A percentile compares a stretch with the other conserved stretches of the same genome.
Conservation (phyloP, 129 eudicot genomes). For the Artemisia argyi region DNA sequence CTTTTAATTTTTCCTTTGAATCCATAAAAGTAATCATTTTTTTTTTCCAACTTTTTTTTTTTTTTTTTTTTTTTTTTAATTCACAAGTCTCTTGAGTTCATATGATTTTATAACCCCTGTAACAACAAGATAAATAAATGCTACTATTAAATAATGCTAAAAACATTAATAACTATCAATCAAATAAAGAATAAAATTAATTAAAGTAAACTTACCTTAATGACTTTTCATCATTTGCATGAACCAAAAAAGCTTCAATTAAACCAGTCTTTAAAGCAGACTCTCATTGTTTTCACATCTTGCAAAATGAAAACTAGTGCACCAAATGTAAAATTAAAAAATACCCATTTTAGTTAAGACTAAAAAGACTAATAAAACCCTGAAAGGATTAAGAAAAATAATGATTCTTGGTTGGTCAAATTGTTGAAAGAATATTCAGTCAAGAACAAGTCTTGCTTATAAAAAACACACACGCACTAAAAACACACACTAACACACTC, state of each 20-base stretch:
- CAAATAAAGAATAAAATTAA: conserved; percentile 20
- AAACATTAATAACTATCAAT: conserved; percentile 23
- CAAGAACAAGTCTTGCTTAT: conserved; percentile 43
- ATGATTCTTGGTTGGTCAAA: conserved; percentile 17
- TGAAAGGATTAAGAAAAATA: conserved; percentile 11
- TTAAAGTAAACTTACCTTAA: conserved; percentile 6
- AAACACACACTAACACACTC: conserved; percentile 19
- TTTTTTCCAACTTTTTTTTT: neutral
- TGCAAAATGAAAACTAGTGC: conserved; percentile 14
- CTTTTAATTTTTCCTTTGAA: conserved; percentile 68
- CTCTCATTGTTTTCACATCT: conserved; percentile 41
- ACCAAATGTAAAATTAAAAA: conserved; percentile 2
- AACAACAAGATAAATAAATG: conserved; percentile 21
- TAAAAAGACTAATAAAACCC: conserved; percentile 20
- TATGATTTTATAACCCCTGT: conserved; percentile 32
- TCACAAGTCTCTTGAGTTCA: conserved; percentile 39
- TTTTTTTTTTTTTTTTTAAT: neutral
- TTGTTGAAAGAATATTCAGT: conserved; percentile 34
- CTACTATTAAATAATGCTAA: conserved; percentile 35
- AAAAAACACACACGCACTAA: conserved; percentile 31
- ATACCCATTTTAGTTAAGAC: neutral
- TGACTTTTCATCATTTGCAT: conserved; percentile 6
- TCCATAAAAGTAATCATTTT: conserved; percentile 85
- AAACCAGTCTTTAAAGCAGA: conserved; percentile 15
- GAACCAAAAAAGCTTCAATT: conserved; percentile 27